These are phyloP conservation scores for Tylopilus sp. DNA, from an alignment of 1,284 basidiomycete species.

Conservation along the genomic window DNA sequence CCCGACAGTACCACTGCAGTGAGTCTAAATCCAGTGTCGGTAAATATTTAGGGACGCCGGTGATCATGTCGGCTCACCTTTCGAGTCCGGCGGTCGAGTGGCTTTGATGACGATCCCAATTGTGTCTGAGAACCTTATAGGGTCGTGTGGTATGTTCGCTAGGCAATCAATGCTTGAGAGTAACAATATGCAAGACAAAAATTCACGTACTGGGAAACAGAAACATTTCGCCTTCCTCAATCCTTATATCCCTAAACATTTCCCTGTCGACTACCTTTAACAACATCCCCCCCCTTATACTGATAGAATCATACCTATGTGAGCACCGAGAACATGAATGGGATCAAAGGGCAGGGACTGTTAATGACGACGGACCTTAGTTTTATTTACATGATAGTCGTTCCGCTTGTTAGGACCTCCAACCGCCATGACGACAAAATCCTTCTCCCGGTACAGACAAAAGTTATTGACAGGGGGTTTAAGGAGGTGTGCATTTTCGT, in stretches of 20 bases:
- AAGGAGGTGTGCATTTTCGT: constrained; percentile 77
- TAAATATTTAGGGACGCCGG: not conserved
- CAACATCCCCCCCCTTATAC: constrained; percentile 88
- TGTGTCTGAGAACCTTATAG: constrained; percentile 88
- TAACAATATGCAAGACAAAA: not conserved
- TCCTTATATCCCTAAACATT: constrained; percentile 85
- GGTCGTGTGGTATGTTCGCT: constrained; percentile 96
- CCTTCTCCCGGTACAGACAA: constrained; percentile 82
- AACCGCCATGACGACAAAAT: constrained; percentile 90
- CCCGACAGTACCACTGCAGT: constrained; percentile 93
- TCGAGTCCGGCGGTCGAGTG: constrained; percentile 71
- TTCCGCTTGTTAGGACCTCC: constrained; percentile 92
- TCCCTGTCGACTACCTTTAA: constrained; percentile 87
- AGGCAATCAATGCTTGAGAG: constrained; percentile 4
- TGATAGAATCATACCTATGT: constrained; percentile 94
- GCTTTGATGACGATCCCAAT: constrained; percentile 95
- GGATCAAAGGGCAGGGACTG: not conserved
- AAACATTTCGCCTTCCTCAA: constrained; percentile 97
- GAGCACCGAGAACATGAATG: not conserved
- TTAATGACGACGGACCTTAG: constrained; percentile 62
- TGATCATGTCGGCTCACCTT: constrained; percentile 51
- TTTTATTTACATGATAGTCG: constrained; percentile 93
- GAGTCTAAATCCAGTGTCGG: constrained; percentile 67
- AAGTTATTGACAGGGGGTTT: constrained; percentile 92
- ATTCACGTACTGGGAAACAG: constrained; percentile 76